Evolutionary conservation across 805 yeast genomes (phyloP).

Genomic region (Naumovozyma dairenensis): DNA sequence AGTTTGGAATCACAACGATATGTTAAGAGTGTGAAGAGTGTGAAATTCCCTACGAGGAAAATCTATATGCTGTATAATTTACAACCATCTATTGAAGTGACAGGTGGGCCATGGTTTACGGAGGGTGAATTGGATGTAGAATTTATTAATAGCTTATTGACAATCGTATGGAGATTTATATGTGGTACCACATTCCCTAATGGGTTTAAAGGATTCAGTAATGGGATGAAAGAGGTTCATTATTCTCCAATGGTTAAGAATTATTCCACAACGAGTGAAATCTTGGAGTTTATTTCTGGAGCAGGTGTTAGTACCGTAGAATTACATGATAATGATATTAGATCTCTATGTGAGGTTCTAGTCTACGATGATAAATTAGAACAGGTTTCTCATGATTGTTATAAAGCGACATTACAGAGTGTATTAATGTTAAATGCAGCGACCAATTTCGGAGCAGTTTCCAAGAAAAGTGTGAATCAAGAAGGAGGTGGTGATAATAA

Average conservation of each 20-base stretch:
- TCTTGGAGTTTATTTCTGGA: constrained; percentile 60
- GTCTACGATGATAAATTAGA: constrained; percentile 82
- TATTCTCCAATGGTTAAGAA: constrained; percentile 51
- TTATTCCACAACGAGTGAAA: constrained; percentile 63
- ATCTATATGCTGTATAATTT: constrained; percentile 90
- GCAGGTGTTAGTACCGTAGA: constrained; percentile 78
- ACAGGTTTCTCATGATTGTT: constrained; percentile 48
- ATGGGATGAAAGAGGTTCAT: constrained; percentile 16
- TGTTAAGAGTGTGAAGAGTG: constrained; percentile 84
- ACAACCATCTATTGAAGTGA: constrained; percentile 90
- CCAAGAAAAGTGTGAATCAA: constrained; percentile 1
- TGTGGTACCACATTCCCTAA: constrained; percentile 69
- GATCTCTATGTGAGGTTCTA: constrained; percentile 78
- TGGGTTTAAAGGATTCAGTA: constrained; percentile 38
- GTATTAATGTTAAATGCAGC: constrained; percentile 49
- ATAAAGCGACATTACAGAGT: constrained; percentile 77
- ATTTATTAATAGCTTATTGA: constrained; percentile 73
- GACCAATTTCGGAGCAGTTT: constrained; percentile 16
- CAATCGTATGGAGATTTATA: constrained; percentile 81
- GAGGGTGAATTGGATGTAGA: constrained; percentile 92
- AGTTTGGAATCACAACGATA: constrained; percentile 68
- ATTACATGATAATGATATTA: constrained; percentile 59
- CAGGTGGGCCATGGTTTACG: constrained; percentile 99
- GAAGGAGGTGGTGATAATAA: neutral
- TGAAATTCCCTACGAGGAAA: constrained; percentile 87